These are phyloP conservation scores for Lyophyllum decastes DNA, from an alignment of 768 basidiomycete genomes.

Conservation along the genomic window DNA sequence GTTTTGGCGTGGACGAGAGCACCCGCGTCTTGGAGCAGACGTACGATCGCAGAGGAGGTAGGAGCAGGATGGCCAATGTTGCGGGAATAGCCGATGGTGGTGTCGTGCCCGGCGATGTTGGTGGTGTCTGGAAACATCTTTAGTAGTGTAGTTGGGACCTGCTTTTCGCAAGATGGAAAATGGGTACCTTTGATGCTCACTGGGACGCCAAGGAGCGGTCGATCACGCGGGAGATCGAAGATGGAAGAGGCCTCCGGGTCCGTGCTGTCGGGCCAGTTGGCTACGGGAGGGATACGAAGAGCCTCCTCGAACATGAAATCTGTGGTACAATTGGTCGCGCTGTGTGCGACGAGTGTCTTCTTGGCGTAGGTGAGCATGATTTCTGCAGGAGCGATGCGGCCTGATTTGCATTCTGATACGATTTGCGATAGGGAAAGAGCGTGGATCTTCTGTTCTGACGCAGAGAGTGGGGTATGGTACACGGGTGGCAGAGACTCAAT, in stretches of 20 bases:
- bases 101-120: conserved; percentile 57
- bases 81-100: conserved; percentile 62
- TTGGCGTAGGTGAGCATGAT: conserved; percentile 57
- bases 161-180: conserved; percentile 9
- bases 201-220: conserved; percentile 65
- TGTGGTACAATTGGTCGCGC: conserved; percentile 66
- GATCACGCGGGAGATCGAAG: conserved; percentile 35
- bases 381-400: conserved; percentile 38
- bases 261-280: conserved; percentile 39
- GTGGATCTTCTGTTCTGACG: conserved; percentile 48
- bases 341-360: conserved; percentile 52
- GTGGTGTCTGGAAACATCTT: conserved; percentile 37
- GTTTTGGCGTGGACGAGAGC: conserved; percentile 69
- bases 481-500: conserved; percentile 39
- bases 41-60: conserved; percentile 54
- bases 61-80: conserved; percentile 44
- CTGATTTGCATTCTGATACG: conserved; percentile 44
- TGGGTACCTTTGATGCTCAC: conserved; percentile 64
- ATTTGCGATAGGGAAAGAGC: conserved; percentile 48
- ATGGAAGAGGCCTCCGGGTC: conserved; percentile 34
- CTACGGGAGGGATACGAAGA: conserved; percentile 36
- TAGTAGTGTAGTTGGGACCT: neutral
- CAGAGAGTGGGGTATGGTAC: conserved; percentile 42
- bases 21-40: conserved; percentile 60
- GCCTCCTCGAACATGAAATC: conserved; percentile 61